Conservation (phyloP, 306 rosid genomes). For the Ormosia semicastrata region DNA sequence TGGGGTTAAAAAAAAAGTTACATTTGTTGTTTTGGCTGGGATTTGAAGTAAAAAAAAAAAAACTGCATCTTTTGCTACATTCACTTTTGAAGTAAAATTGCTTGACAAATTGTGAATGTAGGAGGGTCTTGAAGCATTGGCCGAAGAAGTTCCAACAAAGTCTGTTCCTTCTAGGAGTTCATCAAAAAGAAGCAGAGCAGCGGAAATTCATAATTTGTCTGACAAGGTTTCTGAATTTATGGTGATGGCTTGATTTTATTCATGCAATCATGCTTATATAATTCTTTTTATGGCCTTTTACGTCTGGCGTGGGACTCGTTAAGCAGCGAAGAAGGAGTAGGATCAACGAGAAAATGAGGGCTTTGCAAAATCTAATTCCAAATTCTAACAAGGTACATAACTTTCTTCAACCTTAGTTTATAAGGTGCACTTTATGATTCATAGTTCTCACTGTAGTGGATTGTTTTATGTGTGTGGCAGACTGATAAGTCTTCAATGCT, state of each 20-base stretch:
- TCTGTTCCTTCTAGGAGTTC: conserved; percentile 47
- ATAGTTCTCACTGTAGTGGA: neutral
- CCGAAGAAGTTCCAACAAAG: conserved; percentile 49
- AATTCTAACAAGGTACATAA: conserved; percentile 82
- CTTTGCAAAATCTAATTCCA: conserved; percentile 89
- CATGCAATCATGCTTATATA: neutral
- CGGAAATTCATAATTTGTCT: conserved; percentile 95
- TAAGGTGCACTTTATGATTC: neutral
- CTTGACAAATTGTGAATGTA: conserved; percentile 22
- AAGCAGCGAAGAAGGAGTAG: conserved; percentile 95
- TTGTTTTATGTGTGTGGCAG: conserved; percentile 44
- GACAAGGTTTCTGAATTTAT: conserved; percentile 63
- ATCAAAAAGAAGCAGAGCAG: conserved; percentile 95
- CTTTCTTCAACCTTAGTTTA: conserved; percentile 3
- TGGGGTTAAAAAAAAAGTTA: neutral
- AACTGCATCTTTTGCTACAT: neutral
- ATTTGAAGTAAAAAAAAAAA: neutral
- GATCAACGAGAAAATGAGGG: conserved; percentile 96
- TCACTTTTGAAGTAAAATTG: neutral
- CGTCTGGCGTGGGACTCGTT: conserved; percentile 22
- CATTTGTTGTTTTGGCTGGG: neutral
- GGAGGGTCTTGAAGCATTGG: conserved; percentile 83
- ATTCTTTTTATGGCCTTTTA: conserved; percentile 20
- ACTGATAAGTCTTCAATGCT: conserved; percentile 98
- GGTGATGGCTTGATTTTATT: neutral